phyloP scores from a whole-genome alignment of 1,139 yeast species.

The Casaregolazyma suthepensis region DNA sequence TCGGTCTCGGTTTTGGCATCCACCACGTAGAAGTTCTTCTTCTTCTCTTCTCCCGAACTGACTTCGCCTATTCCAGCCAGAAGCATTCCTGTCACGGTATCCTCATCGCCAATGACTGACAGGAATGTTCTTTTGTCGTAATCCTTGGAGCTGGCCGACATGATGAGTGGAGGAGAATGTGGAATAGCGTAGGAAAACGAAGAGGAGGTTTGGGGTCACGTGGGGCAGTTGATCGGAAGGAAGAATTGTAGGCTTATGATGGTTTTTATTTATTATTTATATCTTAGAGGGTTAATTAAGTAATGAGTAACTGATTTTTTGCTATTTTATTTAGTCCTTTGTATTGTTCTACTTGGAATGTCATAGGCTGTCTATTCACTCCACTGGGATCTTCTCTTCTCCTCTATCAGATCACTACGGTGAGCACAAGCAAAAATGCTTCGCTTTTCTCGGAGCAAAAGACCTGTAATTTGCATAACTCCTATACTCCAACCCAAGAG shows the following conservation, averaged over 20 bases:
- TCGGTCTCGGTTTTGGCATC: slow-evolving; percentile 76
- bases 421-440: not conserved
- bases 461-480: not conserved
- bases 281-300: too few species aligned
- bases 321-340: not conserved
- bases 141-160: slow-evolving; percentile 14
- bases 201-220: not conserved
- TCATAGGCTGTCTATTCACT: too few species aligned
- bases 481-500: not conserved
- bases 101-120: slow-evolving; percentile 96
- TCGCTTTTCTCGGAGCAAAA: not conserved
- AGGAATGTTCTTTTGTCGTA: slow-evolving; percentile 40
- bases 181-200: not conserved
- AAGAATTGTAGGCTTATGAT: too few species aligned
- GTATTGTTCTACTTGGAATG: too few species aligned
- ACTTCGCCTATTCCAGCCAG: slow-evolving; percentile 96
- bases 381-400: not conserved
- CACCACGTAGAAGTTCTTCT: slow-evolving; percentile 70
- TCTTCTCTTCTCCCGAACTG: slow-evolving; percentile 26
- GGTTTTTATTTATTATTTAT: too few species aligned
- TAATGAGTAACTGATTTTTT: too few species aligned
- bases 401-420: not conserved
- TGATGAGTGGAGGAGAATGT: slow-evolving; percentile 1
- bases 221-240: not conserved
- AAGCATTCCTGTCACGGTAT: slow-evolving; percentile 90